Evolutionary conservation across 371 early-diverging fungal species (phyloP).

Genomic region (Actinomortierella wolfii): DNA sequence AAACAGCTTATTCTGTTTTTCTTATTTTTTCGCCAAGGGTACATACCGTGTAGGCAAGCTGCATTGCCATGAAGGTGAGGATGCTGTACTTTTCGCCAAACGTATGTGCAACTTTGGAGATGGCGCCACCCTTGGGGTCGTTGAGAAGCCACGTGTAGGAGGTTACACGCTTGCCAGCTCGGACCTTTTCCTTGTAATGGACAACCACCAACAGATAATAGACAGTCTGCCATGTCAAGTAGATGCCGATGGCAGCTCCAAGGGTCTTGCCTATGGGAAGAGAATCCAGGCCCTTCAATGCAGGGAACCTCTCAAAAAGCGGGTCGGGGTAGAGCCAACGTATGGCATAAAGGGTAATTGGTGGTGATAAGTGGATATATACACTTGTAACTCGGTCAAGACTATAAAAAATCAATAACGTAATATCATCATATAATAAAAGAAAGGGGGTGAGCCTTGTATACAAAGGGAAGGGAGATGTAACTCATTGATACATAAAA

Average conservation of each 20-base stretch:
- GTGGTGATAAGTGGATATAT: constrained; percentile 73
- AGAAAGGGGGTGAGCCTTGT: neutral
- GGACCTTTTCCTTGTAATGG: constrained; percentile 65
- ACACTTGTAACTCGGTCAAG: constrained; percentile 78
- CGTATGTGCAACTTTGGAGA: constrained; percentile 53
- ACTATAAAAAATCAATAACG: too few species aligned
- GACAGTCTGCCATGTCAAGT: constrained; percentile 69
- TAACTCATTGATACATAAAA: neutral
- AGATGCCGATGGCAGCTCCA: constrained; percentile 56
- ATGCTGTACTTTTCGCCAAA: constrained; percentile 63
- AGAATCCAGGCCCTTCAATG: constrained; percentile 31
- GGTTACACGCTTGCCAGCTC: constrained; percentile 63
- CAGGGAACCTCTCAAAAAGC: constrained; percentile 50
- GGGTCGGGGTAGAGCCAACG: constrained; percentile 65
- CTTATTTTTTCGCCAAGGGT: too few species aligned
- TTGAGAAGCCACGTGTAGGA: constrained; percentile 72
- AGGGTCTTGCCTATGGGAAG: constrained; percentile 50
- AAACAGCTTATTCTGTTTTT: constrained; percentile 49
- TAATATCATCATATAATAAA: constrained; percentile 53
- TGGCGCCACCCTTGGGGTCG: constrained; percentile 55
- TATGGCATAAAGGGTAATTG: constrained; percentile 62
- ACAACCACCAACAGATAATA: constrained; percentile 71
- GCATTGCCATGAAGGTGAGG: constrained; percentile 69
- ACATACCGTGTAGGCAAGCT: constrained; percentile 60
- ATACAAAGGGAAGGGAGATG: too few species aligned